phyloP scores from a whole-genome alignment of 225 moss, liverwort and hornwort species.

The Lunularia cruciata region DNA sequence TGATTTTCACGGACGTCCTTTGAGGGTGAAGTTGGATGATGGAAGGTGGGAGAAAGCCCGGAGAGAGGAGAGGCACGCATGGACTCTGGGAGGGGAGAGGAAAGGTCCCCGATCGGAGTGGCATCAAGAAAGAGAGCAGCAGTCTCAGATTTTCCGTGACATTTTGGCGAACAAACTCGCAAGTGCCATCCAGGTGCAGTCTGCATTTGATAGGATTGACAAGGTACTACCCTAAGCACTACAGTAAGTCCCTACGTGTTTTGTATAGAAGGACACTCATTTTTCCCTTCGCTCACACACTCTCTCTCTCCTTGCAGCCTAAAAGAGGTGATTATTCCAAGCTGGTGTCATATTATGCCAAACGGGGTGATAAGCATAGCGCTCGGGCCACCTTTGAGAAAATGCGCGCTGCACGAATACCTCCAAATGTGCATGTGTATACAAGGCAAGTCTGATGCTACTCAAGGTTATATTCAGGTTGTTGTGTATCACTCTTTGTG shows the following conservation, averaged over 20 bases:
- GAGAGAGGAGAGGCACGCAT: constrained; percentile 59
- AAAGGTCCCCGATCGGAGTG: constrained; percentile 58
- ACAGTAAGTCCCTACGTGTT: background rate
- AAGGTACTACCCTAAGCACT: constrained; percentile 43
- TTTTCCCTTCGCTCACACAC: background rate
- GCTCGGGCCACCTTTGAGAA: constrained; percentile 72
- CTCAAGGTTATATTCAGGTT: too few relatives aligned
- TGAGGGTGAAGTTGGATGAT: constrained; percentile 68
- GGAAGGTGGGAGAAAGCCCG: constrained; percentile 73
- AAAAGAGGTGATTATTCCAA: constrained; percentile 64
- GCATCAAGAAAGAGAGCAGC: constrained; percentile 67
- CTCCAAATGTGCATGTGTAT: constrained; percentile 71
- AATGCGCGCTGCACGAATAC: constrained; percentile 70
- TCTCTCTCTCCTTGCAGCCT: constrained; percentile 49
- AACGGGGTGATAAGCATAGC: constrained; percentile 74
- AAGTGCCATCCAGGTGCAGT: constrained; percentile 45
- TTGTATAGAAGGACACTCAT: background rate
- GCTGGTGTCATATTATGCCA: constrained; percentile 68
- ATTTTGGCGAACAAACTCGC: constrained; percentile 44
- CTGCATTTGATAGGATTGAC: constrained; percentile 55
- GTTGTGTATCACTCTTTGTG: too few relatives aligned
- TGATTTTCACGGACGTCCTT: constrained; percentile 48
- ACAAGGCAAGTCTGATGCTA: constrained; percentile 82
- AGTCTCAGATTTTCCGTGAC: constrained; percentile 54
- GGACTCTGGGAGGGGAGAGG: constrained; percentile 50